These are phyloP conservation scores for Kingdonia uniflora DNA, from an alignment of 164 flowering plant species.

Conservation along the genomic window DNA sequence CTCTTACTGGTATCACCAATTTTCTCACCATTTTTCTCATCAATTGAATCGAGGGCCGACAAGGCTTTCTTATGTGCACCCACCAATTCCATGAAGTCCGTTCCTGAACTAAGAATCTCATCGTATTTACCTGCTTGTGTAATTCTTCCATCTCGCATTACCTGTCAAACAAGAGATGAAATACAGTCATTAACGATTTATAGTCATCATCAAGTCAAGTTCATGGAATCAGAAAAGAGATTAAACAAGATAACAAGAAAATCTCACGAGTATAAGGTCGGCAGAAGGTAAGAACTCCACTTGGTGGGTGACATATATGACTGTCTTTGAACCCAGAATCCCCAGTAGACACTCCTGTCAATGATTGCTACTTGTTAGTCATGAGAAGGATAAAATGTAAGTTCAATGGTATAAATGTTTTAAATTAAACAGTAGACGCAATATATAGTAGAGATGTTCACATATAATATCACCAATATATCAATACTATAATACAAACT, in stretches of 20 bases:
- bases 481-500: no score
- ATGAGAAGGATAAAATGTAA: no score
- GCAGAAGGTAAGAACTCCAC: constrained; percentile 68
- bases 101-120: constrained; percentile 59
- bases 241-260: not conserved
- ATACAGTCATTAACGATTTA: not conserved
- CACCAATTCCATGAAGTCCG: constrained; percentile 84
- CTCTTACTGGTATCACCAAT: constrained; percentile 7
- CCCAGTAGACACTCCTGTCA: constrained; percentile 56
- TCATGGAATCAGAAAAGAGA: not conserved
- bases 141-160: constrained; percentile 75
- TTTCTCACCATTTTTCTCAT: constrained; percentile 10
- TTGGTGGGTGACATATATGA: constrained; percentile 70
- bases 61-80: constrained; percentile 75
- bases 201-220: not conserved
- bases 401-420: no score
- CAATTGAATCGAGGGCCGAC: constrained; percentile 38
- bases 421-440: no score
- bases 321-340: constrained; percentile 46
- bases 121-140: constrained; percentile 75
- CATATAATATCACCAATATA: no score
- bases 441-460: not conserved
- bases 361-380: no score
- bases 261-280: constrained; percentile 50
- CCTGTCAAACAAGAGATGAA: constrained; percentile 23